Evolutionary conservation across 2,329 filamentous ascomycete species (phyloP).

Genomic region (Pyrenochaeta sp.): DNA sequence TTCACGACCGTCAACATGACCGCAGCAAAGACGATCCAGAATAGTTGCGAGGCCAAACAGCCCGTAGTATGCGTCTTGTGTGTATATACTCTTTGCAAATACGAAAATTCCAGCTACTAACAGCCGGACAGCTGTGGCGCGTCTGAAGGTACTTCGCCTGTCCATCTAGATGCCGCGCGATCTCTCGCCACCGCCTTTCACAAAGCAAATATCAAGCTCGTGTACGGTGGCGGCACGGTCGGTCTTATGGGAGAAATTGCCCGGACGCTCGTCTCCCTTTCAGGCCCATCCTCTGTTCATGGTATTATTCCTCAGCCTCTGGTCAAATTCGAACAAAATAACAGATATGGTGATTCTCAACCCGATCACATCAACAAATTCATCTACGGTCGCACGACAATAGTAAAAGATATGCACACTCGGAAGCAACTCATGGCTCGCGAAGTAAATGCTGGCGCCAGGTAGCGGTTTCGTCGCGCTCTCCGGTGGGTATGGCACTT

Average conservation of each 20-base stretch:
- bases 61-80: too few relatives aligned
- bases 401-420: conserved; percentile 3
- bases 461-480: conserved; percentile 3
- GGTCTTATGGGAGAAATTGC: conserved; percentile 6
- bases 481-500: conserved; percentile 4
- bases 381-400: conserved; percentile 1
- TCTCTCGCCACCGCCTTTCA: too few relatives aligned
- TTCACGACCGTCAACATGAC: too few relatives aligned
- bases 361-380: not conserved
- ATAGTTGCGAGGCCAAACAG: too few relatives aligned
- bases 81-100: too few relatives aligned
- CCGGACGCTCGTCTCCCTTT: not conserved
- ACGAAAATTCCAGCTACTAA: too few relatives aligned
- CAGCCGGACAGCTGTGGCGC: too few relatives aligned
- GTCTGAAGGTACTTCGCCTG: too few relatives aligned
- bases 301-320: conserved; percentile 2
- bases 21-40: too few relatives aligned
- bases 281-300: conserved; percentile 1
- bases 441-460: not conserved
- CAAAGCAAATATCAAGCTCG: too few relatives aligned
- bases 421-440: conserved; percentile 4
- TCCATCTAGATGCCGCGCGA: too few relatives aligned
- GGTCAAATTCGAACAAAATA: not conserved
- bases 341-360: not conserved
- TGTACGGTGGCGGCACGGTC: conserved; percentile 8